Evolutionary conservation across 768 basidiomycete species (phyloP).

Genomic region (Scleroderma citrinum): DNA sequence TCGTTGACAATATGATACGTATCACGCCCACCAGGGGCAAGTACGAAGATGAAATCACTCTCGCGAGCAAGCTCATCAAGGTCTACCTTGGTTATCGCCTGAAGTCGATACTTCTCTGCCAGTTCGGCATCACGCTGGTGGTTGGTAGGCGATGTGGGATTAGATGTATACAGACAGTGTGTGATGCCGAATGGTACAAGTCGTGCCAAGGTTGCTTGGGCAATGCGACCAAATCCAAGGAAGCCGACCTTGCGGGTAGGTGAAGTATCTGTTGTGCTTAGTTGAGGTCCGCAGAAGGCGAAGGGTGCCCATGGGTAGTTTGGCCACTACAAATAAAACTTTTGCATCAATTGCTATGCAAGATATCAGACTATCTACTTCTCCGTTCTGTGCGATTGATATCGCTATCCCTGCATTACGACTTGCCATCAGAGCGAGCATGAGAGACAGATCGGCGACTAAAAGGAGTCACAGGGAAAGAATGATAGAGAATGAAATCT

Average conservation of each 20-base stretch:
- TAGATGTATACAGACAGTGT: slow-evolving; percentile 61
- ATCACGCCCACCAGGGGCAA: slow-evolving; percentile 66
- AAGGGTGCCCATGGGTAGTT: slow-evolving; percentile 76
- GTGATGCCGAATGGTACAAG: slow-evolving; percentile 81
- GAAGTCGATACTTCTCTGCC: slow-evolving; percentile 31
- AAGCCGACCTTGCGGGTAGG: slow-evolving; percentile 74
- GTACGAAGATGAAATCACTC: slow-evolving; percentile 81
- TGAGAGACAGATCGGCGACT: slow-evolving; percentile 89
- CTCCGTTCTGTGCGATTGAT: slow-evolving; percentile 60
- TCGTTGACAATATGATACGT: slow-evolving; percentile 74
- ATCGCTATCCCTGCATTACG: slow-evolving; percentile 68
- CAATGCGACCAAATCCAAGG: slow-evolving; percentile 92
- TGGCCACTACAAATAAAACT: slow-evolving; percentile 59
- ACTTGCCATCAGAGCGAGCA: slow-evolving; percentile 91
- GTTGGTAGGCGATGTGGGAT: slow-evolving; percentile 44
- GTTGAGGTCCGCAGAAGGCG: slow-evolving; percentile 76
- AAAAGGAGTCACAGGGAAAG: not conserved
- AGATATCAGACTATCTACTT: slow-evolving; percentile 37
- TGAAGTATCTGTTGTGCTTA: slow-evolving; percentile 47
- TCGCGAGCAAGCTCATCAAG: slow-evolving; percentile 64
- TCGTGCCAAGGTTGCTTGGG: slow-evolving; percentile 75
- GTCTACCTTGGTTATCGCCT: slow-evolving; percentile 48
- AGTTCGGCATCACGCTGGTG: slow-evolving; percentile 32
- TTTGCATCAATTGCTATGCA: not conserved
- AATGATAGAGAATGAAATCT: not conserved